Conservation (phyloP, 306 rosid genomes). For the Sphenostylis stenocarpa region DNA sequence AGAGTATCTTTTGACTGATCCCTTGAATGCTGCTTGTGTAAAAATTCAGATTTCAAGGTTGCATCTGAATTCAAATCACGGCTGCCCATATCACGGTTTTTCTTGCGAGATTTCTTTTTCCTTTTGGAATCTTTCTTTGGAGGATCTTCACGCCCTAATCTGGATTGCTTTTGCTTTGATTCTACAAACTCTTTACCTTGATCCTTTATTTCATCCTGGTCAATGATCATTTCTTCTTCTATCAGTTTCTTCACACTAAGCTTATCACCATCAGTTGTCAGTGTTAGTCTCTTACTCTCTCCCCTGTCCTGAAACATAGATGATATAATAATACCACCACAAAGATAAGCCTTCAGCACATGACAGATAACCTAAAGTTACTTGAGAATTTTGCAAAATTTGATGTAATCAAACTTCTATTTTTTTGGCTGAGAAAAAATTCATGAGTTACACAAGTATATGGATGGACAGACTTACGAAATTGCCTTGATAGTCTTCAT, state of each 20-base stretch:
- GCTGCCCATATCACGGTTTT: slow-evolving; percentile 66
- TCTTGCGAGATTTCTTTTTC: slow-evolving; percentile 59
- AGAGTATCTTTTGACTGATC: slow-evolving; percentile 46
- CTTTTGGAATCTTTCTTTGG: slow-evolving; percentile 45
- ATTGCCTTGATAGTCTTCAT: slow-evolving; percentile 51
- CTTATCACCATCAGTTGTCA: slow-evolving; percentile 51
- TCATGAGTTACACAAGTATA: slow-evolving; percentile 6
- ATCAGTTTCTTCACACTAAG: slow-evolving; percentile 94
- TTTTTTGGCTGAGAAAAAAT: background rate
- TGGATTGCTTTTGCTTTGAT: slow-evolving; percentile 39
- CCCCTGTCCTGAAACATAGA: slow-evolving; percentile 60
- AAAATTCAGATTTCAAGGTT: slow-evolving; percentile 43
- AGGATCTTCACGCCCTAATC: slow-evolving; percentile 35
- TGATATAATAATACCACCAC: background rate
- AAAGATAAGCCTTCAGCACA: background rate
- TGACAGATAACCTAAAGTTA: background rate
- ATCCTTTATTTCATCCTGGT: slow-evolving; percentile 52
- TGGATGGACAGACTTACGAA: slow-evolving; percentile 50
- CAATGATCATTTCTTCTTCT: slow-evolving; percentile 79
- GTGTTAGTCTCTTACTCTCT: slow-evolving; percentile 38
- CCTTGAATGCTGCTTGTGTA: slow-evolving; percentile 44
- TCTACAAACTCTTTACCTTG: slow-evolving; percentile 41
- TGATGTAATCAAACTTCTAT: background rate
- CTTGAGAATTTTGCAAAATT: slow-evolving; percentile 4
- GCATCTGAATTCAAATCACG: slow-evolving; percentile 42